phyloP scores from a whole-genome alignment of 2,329 filamentous ascomycete species.

The Talaromyces sp. region DNA sequence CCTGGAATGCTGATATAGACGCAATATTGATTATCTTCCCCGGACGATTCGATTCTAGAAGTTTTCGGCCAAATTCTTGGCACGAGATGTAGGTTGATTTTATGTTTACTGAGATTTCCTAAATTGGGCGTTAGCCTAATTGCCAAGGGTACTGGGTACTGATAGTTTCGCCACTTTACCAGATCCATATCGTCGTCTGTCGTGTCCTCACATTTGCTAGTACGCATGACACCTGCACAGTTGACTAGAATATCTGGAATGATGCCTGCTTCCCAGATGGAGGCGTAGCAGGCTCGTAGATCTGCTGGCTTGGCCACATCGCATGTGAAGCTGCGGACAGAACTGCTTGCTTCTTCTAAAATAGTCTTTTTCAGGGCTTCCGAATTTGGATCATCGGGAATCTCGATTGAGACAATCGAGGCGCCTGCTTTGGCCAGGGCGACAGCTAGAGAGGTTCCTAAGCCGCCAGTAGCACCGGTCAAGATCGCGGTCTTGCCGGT shows the following conservation, averaged over 20 bases:
- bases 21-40: conserved; percentile 1
- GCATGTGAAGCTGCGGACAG: background rate
- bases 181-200: background rate
- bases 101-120: background rate
- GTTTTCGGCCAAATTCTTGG: background rate
- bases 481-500: background rate
- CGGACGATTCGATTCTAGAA: background rate
- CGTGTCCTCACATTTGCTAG: background rate
- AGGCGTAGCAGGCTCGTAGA: background rate
- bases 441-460: background rate
- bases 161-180: background rate
- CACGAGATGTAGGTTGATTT: background rate
- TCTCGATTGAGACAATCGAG: background rate
- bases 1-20: background rate
- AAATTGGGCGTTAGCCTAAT: background rate
- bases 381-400: background rate
- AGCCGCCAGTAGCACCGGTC: background rate
- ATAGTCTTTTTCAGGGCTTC: background rate
- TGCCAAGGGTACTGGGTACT: background rate
- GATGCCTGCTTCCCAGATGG: background rate
- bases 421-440: background rate
- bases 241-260: background rate
- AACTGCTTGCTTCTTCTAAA: background rate
- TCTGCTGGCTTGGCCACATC: background rate
- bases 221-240: background rate